Evolutionary conservation across 2,329 filamentous ascomycete genomes (phyloP).

Genomic region (Nigrospora osmanthi): DNA sequence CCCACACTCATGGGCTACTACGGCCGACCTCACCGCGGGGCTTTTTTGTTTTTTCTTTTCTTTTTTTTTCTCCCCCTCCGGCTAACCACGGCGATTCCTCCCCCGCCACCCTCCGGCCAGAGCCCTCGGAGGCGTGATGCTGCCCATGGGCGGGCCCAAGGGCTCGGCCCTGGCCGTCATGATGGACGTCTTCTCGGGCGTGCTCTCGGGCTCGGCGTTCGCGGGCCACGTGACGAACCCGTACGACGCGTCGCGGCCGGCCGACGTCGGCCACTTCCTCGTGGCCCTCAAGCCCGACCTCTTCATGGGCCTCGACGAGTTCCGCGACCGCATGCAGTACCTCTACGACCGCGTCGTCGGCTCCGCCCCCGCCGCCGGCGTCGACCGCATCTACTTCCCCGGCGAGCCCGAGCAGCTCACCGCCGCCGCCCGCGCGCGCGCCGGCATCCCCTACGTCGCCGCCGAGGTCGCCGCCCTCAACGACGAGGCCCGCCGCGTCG

Average conservation of each 20-base stretch:
- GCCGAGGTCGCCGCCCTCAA: constrained; percentile 50
- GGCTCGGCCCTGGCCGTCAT: constrained; percentile 70
- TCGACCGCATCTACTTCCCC: constrained; percentile 53
- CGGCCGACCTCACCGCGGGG: too few species aligned
- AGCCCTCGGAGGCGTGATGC: constrained; percentile 71
- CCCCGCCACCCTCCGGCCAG: neutral
- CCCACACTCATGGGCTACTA: too few species aligned
- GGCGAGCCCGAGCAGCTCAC: constrained; percentile 54
- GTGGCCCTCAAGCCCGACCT: constrained; percentile 67
- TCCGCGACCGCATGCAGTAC: constrained; percentile 52
- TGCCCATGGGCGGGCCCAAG: constrained; percentile 81
- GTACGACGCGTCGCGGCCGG: constrained; percentile 61
- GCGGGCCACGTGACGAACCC: constrained; percentile 70
- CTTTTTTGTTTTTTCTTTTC: too few species aligned
- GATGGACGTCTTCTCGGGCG: constrained; percentile 86
- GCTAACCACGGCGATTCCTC: neutral
- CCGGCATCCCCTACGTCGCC: constrained; percentile 51
- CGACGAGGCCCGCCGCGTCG: constrained; percentile 39
- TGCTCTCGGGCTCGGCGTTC: constrained; percentile 64
- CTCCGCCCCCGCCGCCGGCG: constrained; percentile 44
- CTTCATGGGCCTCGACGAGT: constrained; percentile 64
- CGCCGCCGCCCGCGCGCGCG: constrained; percentile 40
- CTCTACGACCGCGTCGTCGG: constrained; percentile 46
- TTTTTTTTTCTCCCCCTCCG: neutral
- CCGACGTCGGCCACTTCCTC: constrained; percentile 69